Evolutionary conservation across 805 yeast species (phyloP).

Genomic region (Ogataea paradorogensis): DNA sequence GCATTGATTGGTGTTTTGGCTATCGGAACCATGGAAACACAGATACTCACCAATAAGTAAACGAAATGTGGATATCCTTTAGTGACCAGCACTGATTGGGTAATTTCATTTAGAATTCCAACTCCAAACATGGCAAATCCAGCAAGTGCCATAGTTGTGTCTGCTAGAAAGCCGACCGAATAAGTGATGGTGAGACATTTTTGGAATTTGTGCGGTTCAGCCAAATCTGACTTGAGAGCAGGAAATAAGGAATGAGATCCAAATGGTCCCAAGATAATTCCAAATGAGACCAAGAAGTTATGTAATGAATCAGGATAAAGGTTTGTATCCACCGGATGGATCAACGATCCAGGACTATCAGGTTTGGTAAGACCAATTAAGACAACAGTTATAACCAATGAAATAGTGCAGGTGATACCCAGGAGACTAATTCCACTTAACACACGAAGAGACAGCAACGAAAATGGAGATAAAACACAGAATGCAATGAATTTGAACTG

Average conservation of each 20-base stretch:
- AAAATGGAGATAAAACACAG: conserved; percentile 73
- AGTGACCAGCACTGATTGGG: conserved; percentile 68
- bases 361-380: conserved; percentile 44
- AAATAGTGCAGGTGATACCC: conserved; percentile 55
- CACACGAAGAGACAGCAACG: conserved; percentile 57
- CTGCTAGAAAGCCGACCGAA: conserved; percentile 54
- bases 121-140: conserved; percentile 83
- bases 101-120: conserved; percentile 65
- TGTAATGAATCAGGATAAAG: conserved; percentile 38
- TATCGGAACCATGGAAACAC: conserved; percentile 77
- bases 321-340: conserved; percentile 43
- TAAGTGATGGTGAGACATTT: conserved; percentile 55
- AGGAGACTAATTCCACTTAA: conserved; percentile 52
- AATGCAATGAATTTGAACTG: conserved; percentile 68
- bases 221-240: conserved; percentile 70
- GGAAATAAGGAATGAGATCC: conserved; percentile 87
- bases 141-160: conserved; percentile 56
- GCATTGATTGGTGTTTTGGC: conserved; percentile 88
- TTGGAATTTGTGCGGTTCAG: conserved; percentile 62
- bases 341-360: conserved; percentile 53
- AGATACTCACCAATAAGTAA: conserved; percentile 52
- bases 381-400: conserved; percentile 45
- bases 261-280: conserved; percentile 73
- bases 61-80: conserved; percentile 66
- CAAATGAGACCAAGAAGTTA: conserved; percentile 49